phyloP scores from a whole-genome alignment of 2,329 filamentous ascomycete species.

The Fusarium keratoplasticum region DNA sequence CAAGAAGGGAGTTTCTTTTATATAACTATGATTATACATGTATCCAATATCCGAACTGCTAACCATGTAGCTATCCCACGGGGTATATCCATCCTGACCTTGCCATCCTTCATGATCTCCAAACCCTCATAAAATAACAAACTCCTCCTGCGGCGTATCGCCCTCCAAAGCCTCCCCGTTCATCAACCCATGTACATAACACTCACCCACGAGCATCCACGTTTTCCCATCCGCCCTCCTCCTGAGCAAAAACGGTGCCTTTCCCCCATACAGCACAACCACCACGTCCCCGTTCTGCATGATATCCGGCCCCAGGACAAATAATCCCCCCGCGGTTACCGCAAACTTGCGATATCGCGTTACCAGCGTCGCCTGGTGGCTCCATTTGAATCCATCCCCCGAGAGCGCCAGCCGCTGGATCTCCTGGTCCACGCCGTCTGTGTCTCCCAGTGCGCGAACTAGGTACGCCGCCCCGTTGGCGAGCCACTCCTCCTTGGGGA shows the following conservation, averaged over 20 bases:
- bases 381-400: constrained; percentile 51
- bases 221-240: constrained; percentile 4
- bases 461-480: constrained; percentile 50
- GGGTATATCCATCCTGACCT: neutral
- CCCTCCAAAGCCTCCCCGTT: constrained; percentile 46
- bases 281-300: constrained; percentile 47
- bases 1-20: neutral
- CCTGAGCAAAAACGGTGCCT: constrained; percentile 48
- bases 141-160: constrained; percentile 44
- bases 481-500: constrained; percentile 45
- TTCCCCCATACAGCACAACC: constrained; percentile 49
- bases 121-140: constrained; percentile 42
- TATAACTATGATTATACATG: neutral
- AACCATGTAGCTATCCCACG: neutral
- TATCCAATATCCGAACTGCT: neutral
- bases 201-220: constrained; percentile 51
- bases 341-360: constrained; percentile 50
- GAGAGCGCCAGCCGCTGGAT: constrained; percentile 42
- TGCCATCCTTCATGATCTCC: constrained; percentile 16
- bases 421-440: constrained; percentile 30
- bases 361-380: constrained; percentile 50
- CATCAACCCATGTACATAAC: constrained; percentile 54
- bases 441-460: constrained; percentile 28
- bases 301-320: constrained; percentile 48
- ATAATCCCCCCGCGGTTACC: constrained; percentile 47